Conservation (phyloP, 2,329 filamentous ascomycete genomes). For the Calonectria montana region DNA sequence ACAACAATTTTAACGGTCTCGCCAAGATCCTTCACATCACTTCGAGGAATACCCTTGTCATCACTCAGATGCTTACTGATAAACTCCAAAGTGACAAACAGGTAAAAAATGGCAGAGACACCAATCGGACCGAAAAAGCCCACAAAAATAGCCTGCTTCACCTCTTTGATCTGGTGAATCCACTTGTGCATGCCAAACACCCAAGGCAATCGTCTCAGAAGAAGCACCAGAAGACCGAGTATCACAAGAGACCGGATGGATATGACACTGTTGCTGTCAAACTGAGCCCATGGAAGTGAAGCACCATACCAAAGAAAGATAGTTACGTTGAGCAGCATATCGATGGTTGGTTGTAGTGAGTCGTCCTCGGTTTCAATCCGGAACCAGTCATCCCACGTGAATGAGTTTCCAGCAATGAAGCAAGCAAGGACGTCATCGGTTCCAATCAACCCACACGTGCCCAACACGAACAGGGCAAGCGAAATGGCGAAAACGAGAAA, state of each 20-base stretch:
- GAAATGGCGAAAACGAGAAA: constrained; percentile 90
- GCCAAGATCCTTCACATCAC: constrained; percentile 73
- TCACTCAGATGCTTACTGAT: constrained; percentile 63
- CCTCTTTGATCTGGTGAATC: constrained; percentile 82
- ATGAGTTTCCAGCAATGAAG: constrained; percentile 91
- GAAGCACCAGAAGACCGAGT: constrained; percentile 79
- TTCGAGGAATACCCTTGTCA: constrained; percentile 69
- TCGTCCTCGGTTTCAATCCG: constrained; percentile 89
- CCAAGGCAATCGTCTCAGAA: constrained; percentile 82
- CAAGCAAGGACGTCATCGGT: constrained; percentile 92
- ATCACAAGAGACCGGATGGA: constrained; percentile 78
- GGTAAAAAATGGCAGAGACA: constrained; percentile 89
- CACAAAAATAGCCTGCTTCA: constrained; percentile 83
- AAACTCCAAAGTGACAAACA: constrained; percentile 85
- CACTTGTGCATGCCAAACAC: constrained; percentile 78
- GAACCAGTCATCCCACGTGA: constrained; percentile 97
- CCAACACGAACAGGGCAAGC: constrained; percentile 86
- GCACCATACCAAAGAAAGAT: constrained; percentile 95
- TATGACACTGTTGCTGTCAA: constrained; percentile 74
- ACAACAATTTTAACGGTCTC: constrained; percentile 79
- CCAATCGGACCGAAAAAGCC: constrained; percentile 96
- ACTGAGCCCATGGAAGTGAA: constrained; percentile 82
- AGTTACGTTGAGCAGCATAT: constrained; percentile 91
- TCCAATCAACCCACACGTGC: constrained; percentile 87
- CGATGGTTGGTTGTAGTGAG: constrained; percentile 91